phyloP scores from a whole-genome alignment of 1,284 basidiomycete genomes.

The Phenoliferia sp. region DNA sequence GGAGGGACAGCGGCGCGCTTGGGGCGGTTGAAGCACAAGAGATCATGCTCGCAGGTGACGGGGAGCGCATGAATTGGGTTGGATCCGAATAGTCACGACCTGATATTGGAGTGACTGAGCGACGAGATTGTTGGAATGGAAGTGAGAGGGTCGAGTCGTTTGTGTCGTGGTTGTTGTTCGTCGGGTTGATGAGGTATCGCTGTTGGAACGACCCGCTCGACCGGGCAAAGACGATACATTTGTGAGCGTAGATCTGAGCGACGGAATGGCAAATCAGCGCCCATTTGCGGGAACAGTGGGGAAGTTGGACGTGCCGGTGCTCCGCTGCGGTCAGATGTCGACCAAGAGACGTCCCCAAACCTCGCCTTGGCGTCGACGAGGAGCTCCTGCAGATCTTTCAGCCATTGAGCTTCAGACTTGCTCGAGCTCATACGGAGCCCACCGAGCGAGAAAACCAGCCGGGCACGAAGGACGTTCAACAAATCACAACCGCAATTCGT shows the following conservation, averaged over 20 bases:
- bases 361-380: conserved; percentile 74
- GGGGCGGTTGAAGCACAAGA: conserved; percentile 54
- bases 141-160: conserved; percentile 13
- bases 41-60: conserved; percentile 10
- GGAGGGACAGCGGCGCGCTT: conserved; percentile 55
- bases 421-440: not conserved
- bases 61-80: not conserved
- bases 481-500: too few species aligned
- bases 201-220: conserved; percentile 23
- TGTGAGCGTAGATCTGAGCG: conserved; percentile 68
- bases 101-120: conserved; percentile 5
- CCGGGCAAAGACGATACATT: conserved; percentile 89
- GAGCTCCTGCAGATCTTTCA: conserved; percentile 60
- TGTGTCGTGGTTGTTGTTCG: conserved; percentile 6
- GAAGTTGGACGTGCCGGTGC: conserved; percentile 6
- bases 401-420: not conserved
- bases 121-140: conserved; percentile 1
- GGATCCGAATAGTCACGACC: not conserved
- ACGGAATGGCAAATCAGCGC: conserved; percentile 29
- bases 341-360: conserved; percentile 89
- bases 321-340: not conserved
- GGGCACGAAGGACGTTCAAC: too few species aligned
- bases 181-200: conserved; percentile 23
- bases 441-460: too few species aligned
- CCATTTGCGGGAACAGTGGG: conserved; percentile 43